Percentiles rank a stretch among this genome's conserved stretches.
These are phyloP conservation scores for Musa schizocarpa DNA, from an alignment of 176 grass and related monocot genomes.

Conservation along the genomic window DNA sequence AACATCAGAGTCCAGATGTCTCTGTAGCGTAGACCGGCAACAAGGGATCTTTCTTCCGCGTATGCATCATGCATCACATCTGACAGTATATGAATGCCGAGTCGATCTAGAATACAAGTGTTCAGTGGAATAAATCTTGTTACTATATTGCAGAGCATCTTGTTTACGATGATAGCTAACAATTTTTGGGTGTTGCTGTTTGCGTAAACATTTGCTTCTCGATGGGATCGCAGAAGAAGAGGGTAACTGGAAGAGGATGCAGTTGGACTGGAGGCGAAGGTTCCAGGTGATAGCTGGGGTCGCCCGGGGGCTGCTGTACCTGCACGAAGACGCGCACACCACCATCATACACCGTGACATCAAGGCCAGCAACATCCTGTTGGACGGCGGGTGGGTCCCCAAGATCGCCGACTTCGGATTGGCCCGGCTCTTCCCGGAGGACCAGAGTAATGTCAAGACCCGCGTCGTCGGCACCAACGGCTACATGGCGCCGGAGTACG, in stretches of 20 bases:
- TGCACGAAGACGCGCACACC: conserved; percentile 86
- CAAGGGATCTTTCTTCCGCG: no score
- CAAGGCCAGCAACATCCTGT: conserved; percentile 89
- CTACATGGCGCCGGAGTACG: conserved; percentile 94
- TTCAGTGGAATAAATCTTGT: no score
- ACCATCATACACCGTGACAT: conserved; percentile 95
- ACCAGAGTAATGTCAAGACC: conserved; percentile 54
- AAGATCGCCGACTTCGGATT: conserved; percentile 97
- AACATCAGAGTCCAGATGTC: no score
- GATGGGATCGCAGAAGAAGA: conserved; percentile 5
- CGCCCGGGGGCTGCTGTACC: conserved; percentile 75
- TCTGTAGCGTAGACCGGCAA: no score
- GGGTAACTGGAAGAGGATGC: conserved; percentile 9
- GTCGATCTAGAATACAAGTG: no score
- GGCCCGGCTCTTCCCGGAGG: conserved; percentile 77
- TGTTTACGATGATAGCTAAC: no score
- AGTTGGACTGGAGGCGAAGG: conserved; percentile 63
- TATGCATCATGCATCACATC: no score
- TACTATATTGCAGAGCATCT: no score
- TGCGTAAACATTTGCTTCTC: no score
- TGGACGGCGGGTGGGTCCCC: conserved; percentile 58
- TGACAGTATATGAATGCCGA: no score
- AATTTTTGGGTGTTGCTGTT: no score
- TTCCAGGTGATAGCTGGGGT: conserved; percentile 65
- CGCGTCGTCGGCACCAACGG: conserved; percentile 79